phyloP scores from a whole-genome alignment of 179 eudicot species.

The Beta macrorhiza region DNA sequence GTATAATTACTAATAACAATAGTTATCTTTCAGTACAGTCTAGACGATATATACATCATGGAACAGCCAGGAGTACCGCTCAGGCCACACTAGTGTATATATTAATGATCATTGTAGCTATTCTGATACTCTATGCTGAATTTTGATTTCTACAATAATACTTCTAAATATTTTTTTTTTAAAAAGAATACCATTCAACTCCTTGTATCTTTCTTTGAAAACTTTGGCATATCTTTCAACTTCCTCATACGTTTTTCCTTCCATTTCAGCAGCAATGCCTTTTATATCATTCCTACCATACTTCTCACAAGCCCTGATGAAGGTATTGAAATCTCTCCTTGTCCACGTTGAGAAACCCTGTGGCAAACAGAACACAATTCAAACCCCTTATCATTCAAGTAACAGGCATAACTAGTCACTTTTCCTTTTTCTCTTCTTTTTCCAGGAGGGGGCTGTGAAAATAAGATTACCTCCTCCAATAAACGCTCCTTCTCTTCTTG shows the following conservation, averaged over 20 bases:
- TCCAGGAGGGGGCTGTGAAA: neutral
- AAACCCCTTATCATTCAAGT: neutral
- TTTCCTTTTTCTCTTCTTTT: neutral
- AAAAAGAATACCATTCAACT: slow-evolving; percentile 61
- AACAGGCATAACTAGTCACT: neutral
- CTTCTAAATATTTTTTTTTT: neutral
- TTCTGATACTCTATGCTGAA: neutral
- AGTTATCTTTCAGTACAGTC: no score
- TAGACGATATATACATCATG: no score
- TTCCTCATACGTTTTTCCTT: slow-evolving; percentile 92
- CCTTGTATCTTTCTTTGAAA: slow-evolving; percentile 92
- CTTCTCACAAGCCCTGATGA: slow-evolving; percentile 94
- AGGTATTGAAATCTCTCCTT: slow-evolving; percentile 88
- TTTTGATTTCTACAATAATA: neutral
- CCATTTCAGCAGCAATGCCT: slow-evolving; percentile 88
- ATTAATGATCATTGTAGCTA: no score
- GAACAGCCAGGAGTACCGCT: no score
- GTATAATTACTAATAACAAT: no score
- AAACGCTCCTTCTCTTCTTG: slow-evolving; percentile 90
- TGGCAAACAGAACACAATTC: neutral
- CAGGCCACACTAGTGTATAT: no score
- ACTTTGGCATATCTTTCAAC: slow-evolving; percentile 93
- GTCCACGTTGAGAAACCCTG: slow-evolving; percentile 98
- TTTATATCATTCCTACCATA: slow-evolving; percentile 81
- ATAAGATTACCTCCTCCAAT: slow-evolving; percentile 65